Base-by-base conservation (phyloP, 2,329 filamentous ascomycete genomes). In the Aureobasidium mangrovei region DNA sequence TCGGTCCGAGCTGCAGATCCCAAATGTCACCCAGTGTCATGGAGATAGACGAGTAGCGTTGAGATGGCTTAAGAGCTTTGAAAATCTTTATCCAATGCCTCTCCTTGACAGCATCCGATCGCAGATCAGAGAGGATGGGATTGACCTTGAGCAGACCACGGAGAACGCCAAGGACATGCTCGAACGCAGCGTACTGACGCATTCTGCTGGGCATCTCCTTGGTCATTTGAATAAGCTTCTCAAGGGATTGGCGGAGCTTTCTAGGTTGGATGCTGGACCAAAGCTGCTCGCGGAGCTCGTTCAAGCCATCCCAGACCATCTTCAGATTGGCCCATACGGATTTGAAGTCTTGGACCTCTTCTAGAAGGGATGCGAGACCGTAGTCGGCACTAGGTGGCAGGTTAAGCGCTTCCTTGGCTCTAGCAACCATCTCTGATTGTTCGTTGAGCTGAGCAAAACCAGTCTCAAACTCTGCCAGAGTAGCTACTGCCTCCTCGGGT, bases 151-250 rank as follows among this genome's bases (percentile, higher is more conserved):
- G 78, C 46, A 95, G 80, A 58, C 91, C 85, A 42, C 90, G 86
- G 39, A 98, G 80, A 31, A 94, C 87, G 59, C 83, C 89, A 68
- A 98, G 94, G 38, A 98, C 90, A 65, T 98, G 91, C 70, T 98
- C 94, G 67, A 98, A 99, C n/a, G 94, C 94, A 62, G 94, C 91
- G 69, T 99, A 99, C 66, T 98, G 94, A 57, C 94, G 85, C 91
- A 98, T 97, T 57, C 93, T 85, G 70, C 90, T 95, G 0, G 94
- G 93, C 93, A 98, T 97, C 59, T 97, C 91, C 73, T 95, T 97
- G 35, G 91, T 97, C 80, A 95, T 95, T 75, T 95, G 95, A 69
- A 97, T 88, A 52, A 97, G 79, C 45, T 86, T 85, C 65, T 98
- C 91, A 48, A 99, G 84, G 58, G 88, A 87, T 62, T 87, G 82